phyloP scores from a whole-genome alignment of 108 stramenopile genomes.

The Schizochytrium sp. region DNA sequence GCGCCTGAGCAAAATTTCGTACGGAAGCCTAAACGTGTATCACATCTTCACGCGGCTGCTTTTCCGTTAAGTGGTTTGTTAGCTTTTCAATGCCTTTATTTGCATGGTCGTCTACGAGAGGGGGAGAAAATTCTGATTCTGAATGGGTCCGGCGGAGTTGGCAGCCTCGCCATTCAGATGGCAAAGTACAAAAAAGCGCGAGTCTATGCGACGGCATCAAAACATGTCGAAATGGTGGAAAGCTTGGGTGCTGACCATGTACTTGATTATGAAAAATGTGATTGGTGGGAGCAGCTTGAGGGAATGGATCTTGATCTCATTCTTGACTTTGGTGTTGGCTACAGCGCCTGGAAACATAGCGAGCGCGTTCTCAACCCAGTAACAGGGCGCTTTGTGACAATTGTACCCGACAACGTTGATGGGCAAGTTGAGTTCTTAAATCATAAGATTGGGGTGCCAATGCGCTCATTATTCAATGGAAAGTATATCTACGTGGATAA shows the following conservation, averaged over 20 bases:
- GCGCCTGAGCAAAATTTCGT: conserved; percentile 21
- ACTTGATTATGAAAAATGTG: conserved; percentile 11
- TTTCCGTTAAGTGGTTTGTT: conserved; percentile 28
- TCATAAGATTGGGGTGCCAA: conserved; percentile 12
- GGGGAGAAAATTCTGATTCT: conserved; percentile 54
- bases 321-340: conserved; percentile 56
- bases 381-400: conserved; percentile 3
- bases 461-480: not conserved
- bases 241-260: not conserved
- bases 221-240: not conserved
- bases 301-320: not conserved
- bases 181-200: conserved; percentile 38
- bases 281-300: conserved; percentile 40
- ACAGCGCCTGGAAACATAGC: conserved; percentile 55
- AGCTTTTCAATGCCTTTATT: conserved; percentile 49
- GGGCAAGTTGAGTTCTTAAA: conserved; percentile 44
- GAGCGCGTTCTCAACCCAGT: not conserved
- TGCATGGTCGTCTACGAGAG: conserved; percentile 22
- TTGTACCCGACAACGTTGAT: conserved; percentile 17
- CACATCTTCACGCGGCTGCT: conserved; percentile 28
- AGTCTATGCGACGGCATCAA: conserved; percentile 46
- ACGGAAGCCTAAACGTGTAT: conserved; percentile 26
- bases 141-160: conserved; percentile 43
- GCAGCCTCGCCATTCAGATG: conserved; percentile 52
- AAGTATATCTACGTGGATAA: not conserved